Evolutionary conservation across 352 stramenopile genomes (phyloP), one percentile per base, ranked within the genome.

Genomic region (Phytopythium montanum): DNA sequence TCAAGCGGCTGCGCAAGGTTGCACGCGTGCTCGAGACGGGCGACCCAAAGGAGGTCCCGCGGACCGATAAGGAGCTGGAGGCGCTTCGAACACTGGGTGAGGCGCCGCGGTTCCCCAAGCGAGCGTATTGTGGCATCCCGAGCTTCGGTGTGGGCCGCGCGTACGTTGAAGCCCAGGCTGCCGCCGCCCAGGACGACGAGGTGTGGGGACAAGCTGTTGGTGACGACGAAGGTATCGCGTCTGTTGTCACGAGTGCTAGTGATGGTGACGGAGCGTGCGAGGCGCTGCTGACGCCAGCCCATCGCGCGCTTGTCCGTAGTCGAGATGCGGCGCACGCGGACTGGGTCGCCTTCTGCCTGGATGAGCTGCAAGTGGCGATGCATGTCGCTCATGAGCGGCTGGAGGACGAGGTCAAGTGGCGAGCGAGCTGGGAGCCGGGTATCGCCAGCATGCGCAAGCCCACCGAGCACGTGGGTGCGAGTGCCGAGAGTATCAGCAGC

Each of bases 1-100:
- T 92, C 21, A 87, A 87, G 56, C 68, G 81, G 1, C 65, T 92
- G 13, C 75, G 80, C 16, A 92, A 92, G 56, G 23, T 81, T 25
- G 79, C 67, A 23, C 72, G 79, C 25, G 74, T 87, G 38, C 67
- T 76, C 21, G 77, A 91, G 44, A 56, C 68, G 7, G 81, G 83
- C 3, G 81, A 90, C 49, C 60, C 69, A 48, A 75, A 73, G 9
- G 79, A 90, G 59, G 75, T 79, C 16, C 72, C 72, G 34, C 70
- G 79, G 18, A 61, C 67, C 18, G 66, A 72, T 28, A 60, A 75
- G 2, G 83, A 91, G 61, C 33, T 78, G 18, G 74, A 85, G 44
- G 73, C 69, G 31, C 61, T 90, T 28, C 41, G 60, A 16, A 65
- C 81, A 52, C 52, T 72, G 2, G 70, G 72, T 21, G 83, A 92